A percentile compares a stretch with the other conserved stretches of the same genome.
Evolutionary conservation across 129 eudicot genomes (phyloP).

Genomic region (Cynara cardunculus): DNA sequence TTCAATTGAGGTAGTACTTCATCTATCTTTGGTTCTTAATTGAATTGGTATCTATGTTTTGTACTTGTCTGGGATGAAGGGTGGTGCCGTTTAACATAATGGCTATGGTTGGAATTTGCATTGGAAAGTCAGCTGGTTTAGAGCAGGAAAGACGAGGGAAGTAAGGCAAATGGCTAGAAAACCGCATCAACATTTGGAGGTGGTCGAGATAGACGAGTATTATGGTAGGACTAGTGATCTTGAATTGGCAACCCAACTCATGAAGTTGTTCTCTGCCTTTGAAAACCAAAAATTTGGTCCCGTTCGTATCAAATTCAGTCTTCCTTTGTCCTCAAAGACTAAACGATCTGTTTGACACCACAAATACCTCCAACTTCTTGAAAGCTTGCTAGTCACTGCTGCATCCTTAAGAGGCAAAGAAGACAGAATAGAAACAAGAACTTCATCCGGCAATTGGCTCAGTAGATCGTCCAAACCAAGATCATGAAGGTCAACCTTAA

Average conservation of each 20-base stretch:
- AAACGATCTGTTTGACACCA: constrained; percentile 26
- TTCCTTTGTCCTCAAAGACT: constrained; percentile 28
- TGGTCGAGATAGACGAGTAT: background rate
- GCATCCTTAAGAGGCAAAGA: constrained; percentile 17
- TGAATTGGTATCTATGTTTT: background rate
- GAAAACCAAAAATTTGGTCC: too few relatives aligned
- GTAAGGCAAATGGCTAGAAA: background rate
- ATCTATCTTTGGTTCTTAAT: background rate
- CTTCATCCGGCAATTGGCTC: constrained; percentile 38
- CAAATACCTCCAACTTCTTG: constrained; percentile 31
- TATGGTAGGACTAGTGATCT: too few relatives aligned
- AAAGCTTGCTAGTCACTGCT: constrained; percentile 27
- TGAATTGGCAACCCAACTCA: too few relatives aligned
- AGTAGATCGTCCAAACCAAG: constrained; percentile 13
- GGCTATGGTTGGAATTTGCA: background rate
- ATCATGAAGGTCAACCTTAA: constrained; percentile 10
- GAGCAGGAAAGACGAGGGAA: background rate
- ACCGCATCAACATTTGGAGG: background rate
- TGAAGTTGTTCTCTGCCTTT: too few relatives aligned
- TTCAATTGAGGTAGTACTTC: constrained; percentile 39
- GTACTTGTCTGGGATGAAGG: background rate
- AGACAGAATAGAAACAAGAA: constrained; percentile 35
- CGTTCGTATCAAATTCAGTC: background rate
- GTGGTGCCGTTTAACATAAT: background rate
- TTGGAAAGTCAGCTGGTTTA: background rate